phyloP scores from a whole-genome alignment of 2,329 filamentous ascomycete species.

The Paecilomyces sp. region DNA sequence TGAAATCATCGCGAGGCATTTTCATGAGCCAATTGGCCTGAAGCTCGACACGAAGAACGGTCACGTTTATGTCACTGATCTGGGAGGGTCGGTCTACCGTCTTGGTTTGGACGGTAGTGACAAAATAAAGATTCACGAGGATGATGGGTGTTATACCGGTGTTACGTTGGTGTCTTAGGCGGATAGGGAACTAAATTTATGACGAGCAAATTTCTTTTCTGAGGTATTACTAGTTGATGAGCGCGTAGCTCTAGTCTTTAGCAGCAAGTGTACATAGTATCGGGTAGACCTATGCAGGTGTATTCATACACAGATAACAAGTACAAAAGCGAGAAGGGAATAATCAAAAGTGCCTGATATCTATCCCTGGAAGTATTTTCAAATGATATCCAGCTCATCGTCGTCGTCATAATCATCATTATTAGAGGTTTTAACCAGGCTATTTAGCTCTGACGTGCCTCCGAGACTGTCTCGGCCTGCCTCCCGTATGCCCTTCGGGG shows the following conservation, averaged over 20 bases:
- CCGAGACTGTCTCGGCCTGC: constrained; percentile 68
- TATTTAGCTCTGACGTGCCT: constrained; percentile 34
- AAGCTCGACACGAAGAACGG: constrained; percentile 6
- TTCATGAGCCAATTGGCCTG: constrained; percentile 20
- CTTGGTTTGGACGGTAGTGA: constrained; percentile 11
- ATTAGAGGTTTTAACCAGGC: constrained; percentile 3
- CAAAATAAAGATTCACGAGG: constrained; percentile 5
- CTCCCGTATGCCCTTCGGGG: constrained; percentile 68
- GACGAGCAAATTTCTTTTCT: not conserved
- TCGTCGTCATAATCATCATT: constrained; percentile 47
- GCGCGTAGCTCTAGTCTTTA: not conserved
- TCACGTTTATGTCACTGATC: constrained; percentile 15
- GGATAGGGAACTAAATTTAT: not conserved
- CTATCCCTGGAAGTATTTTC: not conserved
- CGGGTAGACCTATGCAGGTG: not conserved
- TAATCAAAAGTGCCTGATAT: not conserved
- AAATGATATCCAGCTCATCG: constrained; percentile 44
- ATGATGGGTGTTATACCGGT: not conserved
- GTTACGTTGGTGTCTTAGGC: not conserved
- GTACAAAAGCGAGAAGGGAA: not conserved
- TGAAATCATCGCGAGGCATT: constrained; percentile 13
- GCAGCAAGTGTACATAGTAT: not conserved
- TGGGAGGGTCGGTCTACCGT: constrained; percentile 18
- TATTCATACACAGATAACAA: not conserved
- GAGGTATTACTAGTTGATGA: not conserved